Evolutionary conservation across 176 grass and related monocot genomes (phyloP).

Genomic region (Ananas comosus): DNA sequence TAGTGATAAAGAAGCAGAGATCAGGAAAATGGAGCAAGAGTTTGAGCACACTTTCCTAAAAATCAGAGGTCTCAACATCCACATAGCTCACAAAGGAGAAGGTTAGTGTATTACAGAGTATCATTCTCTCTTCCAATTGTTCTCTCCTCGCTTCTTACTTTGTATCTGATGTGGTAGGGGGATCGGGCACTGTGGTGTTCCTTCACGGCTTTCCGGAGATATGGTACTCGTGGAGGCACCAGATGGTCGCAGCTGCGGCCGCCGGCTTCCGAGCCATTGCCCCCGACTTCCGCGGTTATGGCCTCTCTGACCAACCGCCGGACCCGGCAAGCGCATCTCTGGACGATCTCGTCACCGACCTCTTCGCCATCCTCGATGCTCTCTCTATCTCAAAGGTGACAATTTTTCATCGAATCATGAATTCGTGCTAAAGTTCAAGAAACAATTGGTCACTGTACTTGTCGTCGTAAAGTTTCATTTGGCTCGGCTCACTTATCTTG

Average conservation of each 20-base stretch:
- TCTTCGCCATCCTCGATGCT: conserved; percentile 22
- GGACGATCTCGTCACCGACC: conserved; percentile 40
- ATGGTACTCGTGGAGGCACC: conserved; percentile 63
- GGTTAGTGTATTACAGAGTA: background rate
- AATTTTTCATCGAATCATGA: background rate
- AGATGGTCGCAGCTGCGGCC: conserved; percentile 46
- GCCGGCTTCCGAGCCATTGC: conserved; percentile 53
- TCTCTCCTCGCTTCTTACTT: background rate
- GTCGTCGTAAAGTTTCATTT: too few relatives aligned
- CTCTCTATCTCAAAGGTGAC: conserved; percentile 2
- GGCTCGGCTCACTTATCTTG: too few relatives aligned
- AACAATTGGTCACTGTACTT: too few relatives aligned
- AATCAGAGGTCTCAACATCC: conserved; percentile 36
- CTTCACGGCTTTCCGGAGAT: conserved; percentile 50
- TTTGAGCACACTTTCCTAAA: background rate
- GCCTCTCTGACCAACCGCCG: conserved; percentile 44
- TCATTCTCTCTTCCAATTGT: background rate
- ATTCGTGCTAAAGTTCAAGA: background rate
- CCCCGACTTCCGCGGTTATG: conserved; percentile 52
- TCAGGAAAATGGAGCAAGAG: background rate
- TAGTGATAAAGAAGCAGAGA: background rate
- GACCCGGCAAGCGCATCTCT: conserved; percentile 26
- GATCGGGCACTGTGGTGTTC: conserved; percentile 16
- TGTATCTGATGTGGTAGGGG: background rate
- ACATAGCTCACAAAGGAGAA: conserved; percentile 24